Evolutionary conservation across 2,329 filamentous ascomycete genomes (phyloP).

Genomic region (Alternaria alternata): DNA sequence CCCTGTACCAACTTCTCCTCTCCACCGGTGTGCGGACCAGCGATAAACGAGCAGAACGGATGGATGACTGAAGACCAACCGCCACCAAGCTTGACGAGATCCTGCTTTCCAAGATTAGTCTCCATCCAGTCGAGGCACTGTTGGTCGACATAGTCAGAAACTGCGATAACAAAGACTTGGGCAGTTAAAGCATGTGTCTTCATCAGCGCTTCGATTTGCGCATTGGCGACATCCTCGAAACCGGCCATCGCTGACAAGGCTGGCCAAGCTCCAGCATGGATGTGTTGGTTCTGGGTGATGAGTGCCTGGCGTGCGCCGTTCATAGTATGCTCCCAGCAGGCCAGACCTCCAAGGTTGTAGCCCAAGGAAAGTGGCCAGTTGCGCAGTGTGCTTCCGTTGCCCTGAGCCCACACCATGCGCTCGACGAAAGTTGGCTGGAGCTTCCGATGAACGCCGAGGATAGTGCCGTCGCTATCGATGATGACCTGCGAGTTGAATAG

Average conservation of each 20-base stretch:
- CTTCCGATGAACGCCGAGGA: conserved; percentile 51
- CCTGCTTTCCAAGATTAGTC: conserved; percentile 47
- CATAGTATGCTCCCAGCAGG: conserved; percentile 52
- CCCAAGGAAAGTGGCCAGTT: conserved; percentile 42
- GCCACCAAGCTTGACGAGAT: conserved; percentile 46
- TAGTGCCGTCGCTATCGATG: conserved; percentile 44
- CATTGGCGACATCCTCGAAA: conserved; percentile 53
- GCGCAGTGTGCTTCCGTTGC: conserved; percentile 43
- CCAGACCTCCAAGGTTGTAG: conserved; percentile 48
- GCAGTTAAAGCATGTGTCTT: conserved; percentile 57
- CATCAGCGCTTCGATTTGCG: conserved; percentile 59
- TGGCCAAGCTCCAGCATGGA: conserved; percentile 51
- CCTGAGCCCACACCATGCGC: conserved; percentile 49
- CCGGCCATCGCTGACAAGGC: conserved; percentile 50
- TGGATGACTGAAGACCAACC: conserved; percentile 49
- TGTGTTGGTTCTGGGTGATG: conserved; percentile 45
- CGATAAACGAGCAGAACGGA: conserved; percentile 48
- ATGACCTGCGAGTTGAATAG: conserved; percentile 50
- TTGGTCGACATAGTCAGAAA: conserved; percentile 55
- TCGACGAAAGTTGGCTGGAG: conserved; percentile 50
- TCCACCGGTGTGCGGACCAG: conserved; percentile 44
- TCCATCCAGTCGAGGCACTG: conserved; percentile 53
- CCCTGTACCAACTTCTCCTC: conserved; percentile 47
- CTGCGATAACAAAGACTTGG: conserved; percentile 56
- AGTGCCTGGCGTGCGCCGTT: conserved; percentile 50